Evolutionary conservation across 495 filamentous ascomycete species (phyloP).

Genomic region (Evansstolkia leycettana): DNA sequence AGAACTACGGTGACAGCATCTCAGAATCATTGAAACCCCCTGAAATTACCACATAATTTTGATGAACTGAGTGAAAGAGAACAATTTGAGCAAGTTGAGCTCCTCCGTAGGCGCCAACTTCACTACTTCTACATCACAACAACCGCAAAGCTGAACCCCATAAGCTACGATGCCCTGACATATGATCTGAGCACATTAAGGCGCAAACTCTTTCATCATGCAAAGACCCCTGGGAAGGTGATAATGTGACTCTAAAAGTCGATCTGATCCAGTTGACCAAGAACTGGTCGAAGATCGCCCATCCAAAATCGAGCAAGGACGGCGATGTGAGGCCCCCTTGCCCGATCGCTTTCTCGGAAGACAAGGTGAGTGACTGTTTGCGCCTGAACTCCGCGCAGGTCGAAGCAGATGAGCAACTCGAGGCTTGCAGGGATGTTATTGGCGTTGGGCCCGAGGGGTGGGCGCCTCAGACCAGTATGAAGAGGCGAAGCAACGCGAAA

Average conservation of each 20-base stretch:
- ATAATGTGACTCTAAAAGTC: conserved; percentile 11
- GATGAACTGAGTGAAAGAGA: conserved; percentile 8
- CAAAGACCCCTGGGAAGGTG: conserved; percentile 17
- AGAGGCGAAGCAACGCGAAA: too few relatives aligned
- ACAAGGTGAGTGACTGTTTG: conserved; percentile 2
- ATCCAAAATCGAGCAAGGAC: neutral
- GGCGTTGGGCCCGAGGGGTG: too few relatives aligned
- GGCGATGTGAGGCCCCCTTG: conserved; percentile 1
- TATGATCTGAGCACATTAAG: conserved; percentile 9
- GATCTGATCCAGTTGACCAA: conserved; percentile 6
- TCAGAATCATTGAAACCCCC: conserved; percentile 12
- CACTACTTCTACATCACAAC: conserved; percentile 13
- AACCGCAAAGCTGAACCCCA: conserved; percentile 7
- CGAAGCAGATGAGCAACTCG: too few relatives aligned
- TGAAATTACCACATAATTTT: conserved; percentile 10
- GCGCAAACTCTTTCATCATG: conserved; percentile 12
- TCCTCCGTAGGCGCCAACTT: conserved; percentile 15
- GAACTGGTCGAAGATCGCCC: conserved; percentile 3
- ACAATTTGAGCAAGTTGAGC: conserved; percentile 6
- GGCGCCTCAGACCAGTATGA: too few relatives aligned
- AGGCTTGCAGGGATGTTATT: too few relatives aligned
- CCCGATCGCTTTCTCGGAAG: conserved; percentile 9
- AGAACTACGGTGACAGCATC: conserved; percentile 13
- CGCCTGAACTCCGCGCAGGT: too few relatives aligned
- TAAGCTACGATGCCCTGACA: conserved; percentile 11